Evolutionary conservation across 768 basidiomycete species (phyloP).

Genomic region (Boletus sp.): DNA sequence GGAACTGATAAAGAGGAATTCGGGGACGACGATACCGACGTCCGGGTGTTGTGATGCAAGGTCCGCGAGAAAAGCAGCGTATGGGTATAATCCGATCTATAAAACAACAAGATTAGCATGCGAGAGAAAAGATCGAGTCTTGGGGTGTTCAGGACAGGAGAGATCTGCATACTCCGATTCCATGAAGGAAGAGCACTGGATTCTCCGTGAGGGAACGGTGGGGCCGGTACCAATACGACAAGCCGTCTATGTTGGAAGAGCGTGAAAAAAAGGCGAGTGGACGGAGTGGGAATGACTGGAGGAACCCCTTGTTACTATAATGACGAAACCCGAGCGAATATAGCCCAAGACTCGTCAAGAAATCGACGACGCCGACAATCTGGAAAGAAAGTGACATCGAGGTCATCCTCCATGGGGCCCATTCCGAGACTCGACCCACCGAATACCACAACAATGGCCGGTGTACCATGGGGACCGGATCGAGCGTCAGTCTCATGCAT

Average conservation of each 20-base stretch:
- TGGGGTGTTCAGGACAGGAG: neutral
- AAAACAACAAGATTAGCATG: neutral
- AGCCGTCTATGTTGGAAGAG: conserved; percentile 29
- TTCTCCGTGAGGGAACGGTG: conserved; percentile 45
- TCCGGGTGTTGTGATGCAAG: conserved; percentile 43
- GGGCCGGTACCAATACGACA: conserved; percentile 49
- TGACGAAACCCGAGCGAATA: conserved; percentile 50
- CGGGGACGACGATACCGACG: conserved; percentile 56
- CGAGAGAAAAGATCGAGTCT: neutral
- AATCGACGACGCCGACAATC: conserved; percentile 55
- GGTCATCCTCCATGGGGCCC: neutral
- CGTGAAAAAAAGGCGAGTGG: conserved; percentile 44
- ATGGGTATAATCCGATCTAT: conserved; percentile 63
- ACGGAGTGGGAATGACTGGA: conserved; percentile 52
- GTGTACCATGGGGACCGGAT: conserved; percentile 53
- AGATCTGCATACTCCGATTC: conserved; percentile 51
- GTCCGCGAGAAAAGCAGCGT: conserved; percentile 48
- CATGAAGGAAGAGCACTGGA: conserved; percentile 64
- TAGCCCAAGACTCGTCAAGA: conserved; percentile 39
- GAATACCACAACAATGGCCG: conserved; percentile 64
- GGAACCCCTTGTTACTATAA: conserved; percentile 37
- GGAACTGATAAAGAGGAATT: conserved; percentile 58
- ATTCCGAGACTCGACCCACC: conserved; percentile 34
- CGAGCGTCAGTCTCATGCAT: conserved; percentile 52
- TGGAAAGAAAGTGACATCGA: conserved; percentile 23